Conservation (phyloP, 108 stramenopile genomes). For the Aurantiochytrium sp. region DNA sequence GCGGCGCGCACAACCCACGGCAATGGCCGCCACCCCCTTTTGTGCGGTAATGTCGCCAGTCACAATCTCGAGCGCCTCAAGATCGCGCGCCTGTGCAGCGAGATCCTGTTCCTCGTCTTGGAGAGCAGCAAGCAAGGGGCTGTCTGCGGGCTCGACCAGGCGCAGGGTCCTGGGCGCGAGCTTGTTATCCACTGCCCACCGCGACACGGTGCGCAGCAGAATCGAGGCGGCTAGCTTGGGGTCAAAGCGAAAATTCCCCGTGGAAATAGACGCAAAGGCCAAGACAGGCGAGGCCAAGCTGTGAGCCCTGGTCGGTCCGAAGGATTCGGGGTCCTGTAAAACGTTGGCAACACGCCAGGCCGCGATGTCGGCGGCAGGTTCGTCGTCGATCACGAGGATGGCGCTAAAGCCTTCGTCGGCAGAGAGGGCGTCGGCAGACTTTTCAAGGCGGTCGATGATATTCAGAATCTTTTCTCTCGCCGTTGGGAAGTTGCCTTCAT, state of each 20-base stretch:
- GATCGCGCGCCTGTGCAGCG: background rate
- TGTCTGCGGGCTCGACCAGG: background rate
- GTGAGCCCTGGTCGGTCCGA: too few species aligned
- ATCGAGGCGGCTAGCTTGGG: background rate
- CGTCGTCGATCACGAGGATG: background rate
- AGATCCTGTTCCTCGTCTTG: background rate
- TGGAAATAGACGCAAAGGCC: background rate
- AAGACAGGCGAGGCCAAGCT: too few species aligned
- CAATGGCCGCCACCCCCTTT: background rate
- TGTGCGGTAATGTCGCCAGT: background rate
- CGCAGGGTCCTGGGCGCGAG: background rate
- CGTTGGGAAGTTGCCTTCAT: conserved; percentile 21
- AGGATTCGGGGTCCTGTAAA: background rate
- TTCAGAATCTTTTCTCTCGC: background rate
- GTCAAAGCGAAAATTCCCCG: background rate
- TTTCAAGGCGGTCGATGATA: background rate
- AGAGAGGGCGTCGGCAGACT: background rate
- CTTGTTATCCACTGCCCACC: background rate
- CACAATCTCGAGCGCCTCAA: background rate
- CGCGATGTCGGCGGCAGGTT: background rate
- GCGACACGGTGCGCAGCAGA: background rate
- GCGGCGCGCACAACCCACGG: background rate
- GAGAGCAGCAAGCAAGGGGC: background rate
- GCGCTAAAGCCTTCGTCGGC: background rate
- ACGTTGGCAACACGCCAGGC: background rate